These are phyloP conservation scores for Zygosaccharomyces pseudobailii DNA, from an alignment of 1,139 yeast species.

Conservation along the genomic window DNA sequence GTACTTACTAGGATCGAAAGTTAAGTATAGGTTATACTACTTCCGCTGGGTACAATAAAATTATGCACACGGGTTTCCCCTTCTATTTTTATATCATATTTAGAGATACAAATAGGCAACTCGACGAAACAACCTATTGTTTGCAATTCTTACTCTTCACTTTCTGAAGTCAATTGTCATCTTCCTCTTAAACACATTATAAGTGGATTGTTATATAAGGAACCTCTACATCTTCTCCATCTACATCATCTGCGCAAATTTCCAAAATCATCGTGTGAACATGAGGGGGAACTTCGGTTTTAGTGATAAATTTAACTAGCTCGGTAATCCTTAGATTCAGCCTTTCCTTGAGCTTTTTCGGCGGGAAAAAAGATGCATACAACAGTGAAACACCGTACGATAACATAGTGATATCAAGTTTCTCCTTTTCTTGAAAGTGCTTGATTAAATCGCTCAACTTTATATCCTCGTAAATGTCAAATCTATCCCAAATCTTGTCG, in stretches of 20 bases:
- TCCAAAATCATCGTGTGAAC: slow-evolving; percentile 77
- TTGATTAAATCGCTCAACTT: slow-evolving; percentile 73
- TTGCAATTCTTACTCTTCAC: no score
- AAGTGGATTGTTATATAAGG: slow-evolving; percentile 71
- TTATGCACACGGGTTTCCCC: slow-evolving; percentile 6
- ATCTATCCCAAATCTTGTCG: slow-evolving; percentile 95
- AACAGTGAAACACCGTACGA: slow-evolving; percentile 86
- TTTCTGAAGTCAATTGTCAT: no score
- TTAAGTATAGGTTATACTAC: neutral
- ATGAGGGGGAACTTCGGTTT: slow-evolving; percentile 75
- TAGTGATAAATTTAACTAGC: slow-evolving; percentile 74
- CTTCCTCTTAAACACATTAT: slow-evolving; percentile 16
- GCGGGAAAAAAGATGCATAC: slow-evolving; percentile 92
- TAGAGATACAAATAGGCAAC: slow-evolving; percentile 1
- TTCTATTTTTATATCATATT: slow-evolving; percentile 11
- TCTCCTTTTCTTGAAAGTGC: slow-evolving; percentile 74
- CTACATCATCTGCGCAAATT: slow-evolving; percentile 84
- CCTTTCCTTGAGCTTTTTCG: slow-evolving; percentile 81
- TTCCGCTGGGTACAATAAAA: fast-evolving
- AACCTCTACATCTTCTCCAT: slow-evolving; percentile 94
- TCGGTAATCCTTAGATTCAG: slow-evolving; percentile 61
- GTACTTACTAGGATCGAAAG: neutral
- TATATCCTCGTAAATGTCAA: slow-evolving; percentile 71
- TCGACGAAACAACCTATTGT: no score
- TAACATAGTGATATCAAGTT: slow-evolving; percentile 82